phyloP scores from a whole-genome alignment of 2,329 filamentous ascomycete species.

The Sclerotiophoma versabilis region DNA sequence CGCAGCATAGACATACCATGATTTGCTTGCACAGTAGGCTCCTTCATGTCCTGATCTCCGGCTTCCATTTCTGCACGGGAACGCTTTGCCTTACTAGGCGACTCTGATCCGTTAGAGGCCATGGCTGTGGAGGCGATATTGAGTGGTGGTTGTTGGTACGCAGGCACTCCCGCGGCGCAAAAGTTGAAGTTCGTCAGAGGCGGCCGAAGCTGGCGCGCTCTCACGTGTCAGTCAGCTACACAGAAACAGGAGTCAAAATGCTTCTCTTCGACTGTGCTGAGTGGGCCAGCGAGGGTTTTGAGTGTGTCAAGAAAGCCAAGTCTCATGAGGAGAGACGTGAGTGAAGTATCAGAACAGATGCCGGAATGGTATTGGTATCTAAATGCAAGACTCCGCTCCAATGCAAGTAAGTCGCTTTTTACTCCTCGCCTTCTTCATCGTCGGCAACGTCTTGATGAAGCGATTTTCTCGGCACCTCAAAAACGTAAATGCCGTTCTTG shows the following conservation, averaged over 20 bases:
- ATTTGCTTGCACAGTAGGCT: constrained; percentile 19
- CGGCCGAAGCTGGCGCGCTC: constrained; percentile 17
- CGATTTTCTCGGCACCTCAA: constrained; percentile 70
- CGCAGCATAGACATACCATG: constrained; percentile 18
- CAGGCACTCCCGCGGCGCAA: constrained; percentile 12
- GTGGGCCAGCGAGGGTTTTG: too few relatives aligned
- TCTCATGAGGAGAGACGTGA: background rate
- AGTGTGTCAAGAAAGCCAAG: too few relatives aligned
- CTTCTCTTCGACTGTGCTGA: too few relatives aligned
- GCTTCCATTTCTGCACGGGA: constrained; percentile 37
- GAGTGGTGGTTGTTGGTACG: constrained; percentile 11
- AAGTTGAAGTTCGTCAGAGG: constrained; percentile 18
- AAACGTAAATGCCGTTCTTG: constrained; percentile 85
- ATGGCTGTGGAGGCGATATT: constrained; percentile 7
- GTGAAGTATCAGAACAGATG: constrained; percentile 16
- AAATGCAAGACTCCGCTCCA: constrained; percentile 21
- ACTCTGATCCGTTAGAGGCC: constrained; percentile 28
- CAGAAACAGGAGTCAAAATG: background rate
- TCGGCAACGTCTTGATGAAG: constrained; percentile 27
- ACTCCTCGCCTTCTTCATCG: constrained; percentile 7
- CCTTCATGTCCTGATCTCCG: constrained; percentile 18
- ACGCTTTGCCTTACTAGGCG: constrained; percentile 34
- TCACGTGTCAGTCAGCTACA: constrained; percentile 18
- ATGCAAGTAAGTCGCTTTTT: constrained; percentile 19
- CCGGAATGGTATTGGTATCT: constrained; percentile 32